phyloP scores from a whole-genome alignment of 306 rosid species.

The Boehmeria nivea region DNA sequence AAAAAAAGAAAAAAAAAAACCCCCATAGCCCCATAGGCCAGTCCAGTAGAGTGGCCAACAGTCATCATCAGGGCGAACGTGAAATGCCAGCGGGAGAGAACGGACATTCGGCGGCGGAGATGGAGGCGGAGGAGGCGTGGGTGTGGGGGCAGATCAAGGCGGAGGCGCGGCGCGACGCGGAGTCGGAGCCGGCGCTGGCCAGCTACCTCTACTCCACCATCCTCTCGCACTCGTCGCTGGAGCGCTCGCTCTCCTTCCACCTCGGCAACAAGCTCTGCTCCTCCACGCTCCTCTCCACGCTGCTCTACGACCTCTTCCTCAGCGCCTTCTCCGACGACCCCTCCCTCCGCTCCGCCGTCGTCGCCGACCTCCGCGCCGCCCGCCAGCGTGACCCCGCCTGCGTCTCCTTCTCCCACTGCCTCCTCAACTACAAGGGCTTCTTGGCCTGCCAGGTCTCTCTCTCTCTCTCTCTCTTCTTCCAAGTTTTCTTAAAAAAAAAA shows the following conservation, averaged over 20 bases:
- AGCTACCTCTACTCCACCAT: conserved; percentile 92
- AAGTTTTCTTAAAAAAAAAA: neutral
- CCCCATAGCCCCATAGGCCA: too few species aligned
- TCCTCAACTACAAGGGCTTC: conserved; percentile 91
- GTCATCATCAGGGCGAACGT: neutral
- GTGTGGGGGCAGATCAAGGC: conserved; percentile 72
- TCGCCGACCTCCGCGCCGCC: conserved; percentile 77
- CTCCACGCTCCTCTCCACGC: conserved; percentile 84
- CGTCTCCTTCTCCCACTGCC: conserved; percentile 80
- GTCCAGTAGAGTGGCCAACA: too few species aligned
- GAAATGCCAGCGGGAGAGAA: conserved; percentile 62
- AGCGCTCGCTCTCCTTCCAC: conserved; percentile 75
- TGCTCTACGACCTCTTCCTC: conserved; percentile 83
- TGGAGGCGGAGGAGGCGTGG: conserved; percentile 47
- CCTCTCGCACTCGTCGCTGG: conserved; percentile 71
- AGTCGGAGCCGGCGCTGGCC: conserved; percentile 86
- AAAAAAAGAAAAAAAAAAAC: too few species aligned
- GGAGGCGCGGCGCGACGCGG: conserved; percentile 89
- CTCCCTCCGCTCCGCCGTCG: conserved; percentile 56
- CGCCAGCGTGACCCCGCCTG: conserved; percentile 83
- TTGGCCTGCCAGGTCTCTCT: conserved; percentile 71
- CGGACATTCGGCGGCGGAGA: conserved; percentile 16
- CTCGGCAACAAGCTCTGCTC: conserved; percentile 91
- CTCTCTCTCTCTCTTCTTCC: neutral
- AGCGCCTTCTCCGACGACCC: conserved; percentile 61